These are phyloP conservation scores for Primulina tabacum DNA, from an alignment of 257 asterid species.

Conservation along the genomic window DNA sequence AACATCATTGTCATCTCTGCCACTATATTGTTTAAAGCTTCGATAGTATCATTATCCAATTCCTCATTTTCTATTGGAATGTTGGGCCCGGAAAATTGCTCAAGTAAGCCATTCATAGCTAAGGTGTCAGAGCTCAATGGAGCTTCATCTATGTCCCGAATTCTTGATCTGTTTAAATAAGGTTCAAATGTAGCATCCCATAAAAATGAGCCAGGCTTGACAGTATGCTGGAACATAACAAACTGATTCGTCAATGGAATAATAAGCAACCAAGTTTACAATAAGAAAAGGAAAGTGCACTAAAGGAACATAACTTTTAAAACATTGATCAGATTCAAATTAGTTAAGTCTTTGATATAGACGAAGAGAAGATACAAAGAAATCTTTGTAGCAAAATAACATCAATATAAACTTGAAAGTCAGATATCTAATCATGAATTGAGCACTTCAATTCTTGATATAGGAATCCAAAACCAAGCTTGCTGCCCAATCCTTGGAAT, in stretches of 20 bases:
- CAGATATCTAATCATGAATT: neutral
- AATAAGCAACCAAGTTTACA: conserved; percentile 17
- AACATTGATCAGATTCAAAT: neutral
- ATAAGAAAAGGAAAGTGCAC: conserved; percentile 22
- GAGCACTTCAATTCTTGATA: neutral
- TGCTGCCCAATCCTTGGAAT: neutral
- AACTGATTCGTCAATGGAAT: conserved; percentile 20
- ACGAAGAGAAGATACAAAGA: neutral
- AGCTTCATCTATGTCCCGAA: conserved; percentile 24
- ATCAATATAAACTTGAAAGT: neutral
- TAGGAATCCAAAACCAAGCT: neutral
- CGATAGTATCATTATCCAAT: conserved; percentile 23
- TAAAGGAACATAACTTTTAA: neutral
- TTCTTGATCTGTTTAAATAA: conserved; percentile 29
- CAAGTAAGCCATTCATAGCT: conserved; percentile 26
- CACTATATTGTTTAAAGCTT: conserved; percentile 31
- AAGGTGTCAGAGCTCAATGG: conserved; percentile 21
- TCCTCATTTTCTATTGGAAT: conserved; percentile 24
- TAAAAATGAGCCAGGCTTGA: conserved; percentile 32
- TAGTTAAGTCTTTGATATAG: neutral
- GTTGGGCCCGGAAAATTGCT: conserved; percentile 21
- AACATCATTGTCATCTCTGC: conserved; percentile 22
- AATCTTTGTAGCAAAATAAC: neutral
- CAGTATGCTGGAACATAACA: conserved; percentile 45
- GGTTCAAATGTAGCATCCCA: conserved; percentile 33